A percentile compares a stretch with the other conserved stretches of the same genome.
phyloP scores from a whole-genome alignment of 805 yeast species.

The Candida ipomoeae region DNA sequence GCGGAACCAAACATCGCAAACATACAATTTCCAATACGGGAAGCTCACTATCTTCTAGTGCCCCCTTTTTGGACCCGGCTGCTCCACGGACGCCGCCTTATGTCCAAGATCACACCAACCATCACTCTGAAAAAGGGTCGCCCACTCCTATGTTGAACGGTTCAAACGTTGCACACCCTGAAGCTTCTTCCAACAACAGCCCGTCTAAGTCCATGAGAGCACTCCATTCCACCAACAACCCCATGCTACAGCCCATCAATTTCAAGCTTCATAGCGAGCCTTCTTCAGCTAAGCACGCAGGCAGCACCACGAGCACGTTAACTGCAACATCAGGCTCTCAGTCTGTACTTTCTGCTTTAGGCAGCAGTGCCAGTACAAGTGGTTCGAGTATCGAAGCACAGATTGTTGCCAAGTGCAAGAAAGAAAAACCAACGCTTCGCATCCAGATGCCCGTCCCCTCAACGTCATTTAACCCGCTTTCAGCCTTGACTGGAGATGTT shows the following conservation, averaged over 20 bases:
- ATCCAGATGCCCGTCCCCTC: conserved; percentile 77
- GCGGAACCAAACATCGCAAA: conserved; percentile 28
- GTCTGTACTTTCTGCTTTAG: conserved; percentile 10
- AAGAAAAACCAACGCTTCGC: conserved; percentile 53
- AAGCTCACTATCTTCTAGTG: conserved; percentile 10
- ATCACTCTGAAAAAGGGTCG: conserved; percentile 20
- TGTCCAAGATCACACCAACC: conserved; percentile 1
- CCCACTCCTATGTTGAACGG: conserved; percentile 23
- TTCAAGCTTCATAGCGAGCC: conserved; percentile 27
- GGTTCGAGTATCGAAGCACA: not conserved
- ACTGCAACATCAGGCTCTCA: conserved; percentile 1
- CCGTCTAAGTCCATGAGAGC: conserved; percentile 50
- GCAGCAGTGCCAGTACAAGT: not conserved
- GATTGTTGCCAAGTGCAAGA: conserved; percentile 19
- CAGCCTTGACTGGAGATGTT: conserved; percentile 36
- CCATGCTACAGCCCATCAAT: conserved; percentile 54
- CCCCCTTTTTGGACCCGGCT: conserved; percentile 6
- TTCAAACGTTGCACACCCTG: conserved; percentile 8
- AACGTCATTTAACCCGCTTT: conserved; percentile 26
- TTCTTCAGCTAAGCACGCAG: not conserved
- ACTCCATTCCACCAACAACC: conserved; percentile 40
- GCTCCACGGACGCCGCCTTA: conserved; percentile 17
- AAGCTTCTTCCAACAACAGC: conserved; percentile 23
- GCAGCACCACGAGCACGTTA: not conserved
- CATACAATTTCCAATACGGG: conserved; percentile 38